A percentile compares a stretch with the other conserved stretches of the same genome.
Evolutionary conservation across 2,329 filamentous ascomycete genomes (phyloP).

Genomic region (Venturia asperata): DNA sequence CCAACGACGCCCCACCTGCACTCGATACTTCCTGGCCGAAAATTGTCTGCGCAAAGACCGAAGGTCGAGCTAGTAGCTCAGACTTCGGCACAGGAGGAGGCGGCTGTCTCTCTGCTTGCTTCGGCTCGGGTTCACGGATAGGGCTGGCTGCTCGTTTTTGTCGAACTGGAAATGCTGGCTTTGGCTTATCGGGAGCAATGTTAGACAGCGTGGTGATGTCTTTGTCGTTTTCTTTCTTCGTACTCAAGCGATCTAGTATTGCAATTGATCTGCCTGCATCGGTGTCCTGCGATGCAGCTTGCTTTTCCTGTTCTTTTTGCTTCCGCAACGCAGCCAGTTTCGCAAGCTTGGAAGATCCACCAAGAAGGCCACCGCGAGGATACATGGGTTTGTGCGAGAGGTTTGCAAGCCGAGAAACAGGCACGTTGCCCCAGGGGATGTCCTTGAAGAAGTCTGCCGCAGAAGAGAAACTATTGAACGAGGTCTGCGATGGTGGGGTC

Average conservation of each 20-base stretch:
- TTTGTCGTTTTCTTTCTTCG: slow-evolving; percentile 1
- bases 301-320: slow-evolving; percentile 67
- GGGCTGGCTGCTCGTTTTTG: slow-evolving; percentile 9
- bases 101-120: not conserved
- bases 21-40: slow-evolving; percentile 31
- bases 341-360: slow-evolving; percentile 84
- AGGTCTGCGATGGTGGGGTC: slow-evolving; percentile 20
- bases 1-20: slow-evolving; percentile 14
- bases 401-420: slow-evolving; percentile 54
- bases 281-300: slow-evolving; percentile 23
- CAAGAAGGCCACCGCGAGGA: slow-evolving; percentile 63
- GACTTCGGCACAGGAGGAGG: slow-evolving; percentile 21
- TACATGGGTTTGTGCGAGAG: slow-evolving; percentile 46
- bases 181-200: not conserved
- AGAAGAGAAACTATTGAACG: slow-evolving; percentile 30
- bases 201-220: slow-evolving; percentile 1
- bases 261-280: slow-evolving; percentile 16
- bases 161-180: slow-evolving; percentile 3
- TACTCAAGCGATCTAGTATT: slow-evolving; percentile 15
- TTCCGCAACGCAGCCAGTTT: slow-evolving; percentile 80
- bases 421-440: slow-evolving; percentile 76
- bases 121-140: not conserved
- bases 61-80: slow-evolving; percentile 41
- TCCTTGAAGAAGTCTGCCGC: slow-evolving; percentile 66
- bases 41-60: slow-evolving; percentile 45